Base-by-base conservation (phyloP, 108 stramenopile species). In the Cyclotella atomus region DNA sequence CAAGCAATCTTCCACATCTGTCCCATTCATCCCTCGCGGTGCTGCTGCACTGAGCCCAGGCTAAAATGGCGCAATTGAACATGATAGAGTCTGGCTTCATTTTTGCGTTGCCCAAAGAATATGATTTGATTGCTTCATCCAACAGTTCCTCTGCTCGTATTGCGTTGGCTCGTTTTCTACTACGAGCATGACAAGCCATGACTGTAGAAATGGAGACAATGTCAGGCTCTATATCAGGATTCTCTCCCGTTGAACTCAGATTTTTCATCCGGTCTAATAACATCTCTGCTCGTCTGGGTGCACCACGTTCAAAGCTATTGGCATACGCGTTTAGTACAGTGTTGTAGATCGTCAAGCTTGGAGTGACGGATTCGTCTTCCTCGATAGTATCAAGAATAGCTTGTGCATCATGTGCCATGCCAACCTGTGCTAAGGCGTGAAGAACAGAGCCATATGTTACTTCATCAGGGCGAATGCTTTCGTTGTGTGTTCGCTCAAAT, bases 251-350 rank as follows among this genome's bases (percentile, higher is more conserved):
- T 19, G 50, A 60, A 61, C 64, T 53, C 23, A 71, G 45, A 17
- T 24, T 72, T 43, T 53, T 67, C 78, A 79, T 79, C 33, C 78
- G 61, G 16, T 67, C 63, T 2, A 79, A 59, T 45, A 79, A 35
- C 0, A 57, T 43, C 44, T 81, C 80, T 23, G 83, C 80, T 25
- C 80, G 70, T 38, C 65, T 55, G 16, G 75, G 55, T 9, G 75
- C 72, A 49, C 82, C 68, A 7, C 36, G 49, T 23, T 68, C 57
- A 36, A 44, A 75, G 44, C 87, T 69, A 45, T 87, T 86, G 34
- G 89, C 89, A 83, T 80, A 90, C 3, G 89, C 84, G 69, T 86
- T 87, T 46, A 90, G 54, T 0, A 90, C 89, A 24, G 85, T 79
- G 52, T 87, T 89, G 83, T 84, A 84, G 33, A 75, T 82, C 20